phyloP scores from a whole-genome alignment of 1,284 basidiomycete genomes.

The Cystobasidiaceae sp. region DNA sequence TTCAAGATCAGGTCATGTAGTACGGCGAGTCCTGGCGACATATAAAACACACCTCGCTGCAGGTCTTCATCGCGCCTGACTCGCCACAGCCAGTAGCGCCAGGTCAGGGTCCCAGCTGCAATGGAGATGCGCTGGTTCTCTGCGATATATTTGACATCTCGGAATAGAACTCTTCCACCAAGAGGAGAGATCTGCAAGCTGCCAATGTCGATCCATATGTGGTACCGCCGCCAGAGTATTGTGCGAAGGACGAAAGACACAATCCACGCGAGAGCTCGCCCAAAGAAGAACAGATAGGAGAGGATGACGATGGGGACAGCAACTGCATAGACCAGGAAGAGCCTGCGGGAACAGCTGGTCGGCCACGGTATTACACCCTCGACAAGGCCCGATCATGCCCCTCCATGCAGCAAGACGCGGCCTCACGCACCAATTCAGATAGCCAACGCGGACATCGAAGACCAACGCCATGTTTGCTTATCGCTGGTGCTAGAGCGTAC shows the following conservation, averaged over 20 bases:
- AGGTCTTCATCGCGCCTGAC: constrained; percentile 56
- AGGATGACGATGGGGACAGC: constrained; percentile 62
- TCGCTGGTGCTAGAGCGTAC: neutral
- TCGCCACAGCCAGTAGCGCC: constrained; percentile 83
- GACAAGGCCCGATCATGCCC: neutral
- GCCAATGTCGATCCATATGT: constrained; percentile 71
- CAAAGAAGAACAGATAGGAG: constrained; percentile 84
- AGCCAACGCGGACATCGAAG: constrained; percentile 11
- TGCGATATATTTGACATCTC: constrained; percentile 79
- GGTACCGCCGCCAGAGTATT: constrained; percentile 63
- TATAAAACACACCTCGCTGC: constrained; percentile 11
- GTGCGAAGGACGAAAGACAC: constrained; percentile 60
- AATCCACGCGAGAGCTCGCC: constrained; percentile 67
- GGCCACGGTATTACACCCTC: neutral
- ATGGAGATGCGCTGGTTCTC: constrained; percentile 79
- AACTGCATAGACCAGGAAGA: constrained; percentile 63
- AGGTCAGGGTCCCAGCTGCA: constrained; percentile 71
- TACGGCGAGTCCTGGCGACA: too few relatives aligned
- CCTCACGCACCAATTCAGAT: constrained; percentile 20
- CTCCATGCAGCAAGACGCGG: neutral
- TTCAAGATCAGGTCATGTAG: too few relatives aligned
- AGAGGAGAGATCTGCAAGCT: constrained; percentile 79
- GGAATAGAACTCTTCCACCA: constrained; percentile 75
- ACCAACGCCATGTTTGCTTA: constrained; percentile 10
- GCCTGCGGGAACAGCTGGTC: constrained; percentile 15